These are phyloP conservation scores for Theobroma grandiflorum DNA, from an alignment of 441 rosid species.

Conservation along the genomic window DNA sequence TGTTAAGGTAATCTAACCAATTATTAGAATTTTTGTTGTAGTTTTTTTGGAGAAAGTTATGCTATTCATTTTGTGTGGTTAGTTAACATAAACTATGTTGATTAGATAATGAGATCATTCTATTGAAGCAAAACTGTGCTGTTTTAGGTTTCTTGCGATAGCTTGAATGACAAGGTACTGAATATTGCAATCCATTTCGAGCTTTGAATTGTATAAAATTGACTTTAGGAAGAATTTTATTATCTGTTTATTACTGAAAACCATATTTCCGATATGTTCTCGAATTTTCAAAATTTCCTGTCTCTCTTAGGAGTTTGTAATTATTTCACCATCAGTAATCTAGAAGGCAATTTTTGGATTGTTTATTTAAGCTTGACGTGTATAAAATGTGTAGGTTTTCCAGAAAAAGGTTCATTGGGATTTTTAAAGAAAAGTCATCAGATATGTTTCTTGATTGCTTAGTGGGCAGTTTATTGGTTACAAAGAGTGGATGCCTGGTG, in stretches of 20 bases:
- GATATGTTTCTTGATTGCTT: not conserved
- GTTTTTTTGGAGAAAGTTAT: not conserved
- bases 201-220: conserved; percentile 16
- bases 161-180: not conserved
- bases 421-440: not conserved
- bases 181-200: not conserved
- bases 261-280: not conserved
- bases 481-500: not conserved
- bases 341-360: conserved; percentile 1
- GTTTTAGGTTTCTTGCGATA: not conserved
- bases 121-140: not conserved
- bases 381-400: conserved; percentile 1
- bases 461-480: not conserved
- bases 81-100: not conserved
- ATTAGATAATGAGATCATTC: not conserved
- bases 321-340: not conserved
- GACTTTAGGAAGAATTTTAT: conserved; percentile 8
- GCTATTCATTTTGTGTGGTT: not conserved
- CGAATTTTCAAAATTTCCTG: not conserved
- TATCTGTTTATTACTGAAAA: not conserved
- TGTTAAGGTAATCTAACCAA: conserved; percentile 65
- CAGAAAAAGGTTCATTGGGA: not conserved
- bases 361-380: not conserved
- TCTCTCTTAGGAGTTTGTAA: not conserved
- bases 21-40: not conserved